A percentile compares a stretch with the other conserved stretches of the same genome.
phyloP scores from a whole-genome alignment of 345 rosid genomes.

The Eutrema japonicum region DNA sequence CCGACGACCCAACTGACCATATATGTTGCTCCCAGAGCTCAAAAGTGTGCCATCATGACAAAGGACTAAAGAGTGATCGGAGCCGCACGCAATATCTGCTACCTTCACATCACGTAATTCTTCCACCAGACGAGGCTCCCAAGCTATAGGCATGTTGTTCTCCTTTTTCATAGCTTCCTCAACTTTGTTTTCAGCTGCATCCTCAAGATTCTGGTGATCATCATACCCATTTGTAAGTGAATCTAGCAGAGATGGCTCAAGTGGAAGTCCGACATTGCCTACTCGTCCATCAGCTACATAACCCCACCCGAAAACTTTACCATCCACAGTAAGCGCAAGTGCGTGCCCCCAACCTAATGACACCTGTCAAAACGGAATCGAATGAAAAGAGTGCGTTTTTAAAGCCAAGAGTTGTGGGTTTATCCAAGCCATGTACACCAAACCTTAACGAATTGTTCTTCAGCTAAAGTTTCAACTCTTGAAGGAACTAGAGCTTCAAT shows the following conservation, averaged over 20 bases:
- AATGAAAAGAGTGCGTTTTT: background rate
- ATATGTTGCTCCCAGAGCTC: constrained; percentile 79
- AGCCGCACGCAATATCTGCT: constrained; percentile 74
- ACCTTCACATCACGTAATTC: constrained; percentile 57
- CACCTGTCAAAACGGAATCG: constrained; percentile 53
- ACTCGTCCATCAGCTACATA: constrained; percentile 88
- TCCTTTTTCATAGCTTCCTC: constrained; percentile 77
- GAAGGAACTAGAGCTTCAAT: constrained; percentile 63
- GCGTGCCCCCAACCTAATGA: constrained; percentile 97
- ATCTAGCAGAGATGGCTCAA: constrained; percentile 63
- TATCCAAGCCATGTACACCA: constrained; percentile 20
- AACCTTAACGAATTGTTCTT: constrained; percentile 78
- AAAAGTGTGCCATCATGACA: constrained; percentile 64
- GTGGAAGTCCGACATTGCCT: constrained; percentile 59
- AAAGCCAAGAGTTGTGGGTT: background rate
- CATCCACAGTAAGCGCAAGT: constrained; percentile 71
- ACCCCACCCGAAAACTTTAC: constrained; percentile 90
- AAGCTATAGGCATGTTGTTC: constrained; percentile 76
- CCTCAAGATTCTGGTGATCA: constrained; percentile 42
- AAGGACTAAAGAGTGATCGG: constrained; percentile 86
- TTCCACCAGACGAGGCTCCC: constrained; percentile 81
- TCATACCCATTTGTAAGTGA: constrained; percentile 35
- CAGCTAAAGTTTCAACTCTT: constrained; percentile 61
- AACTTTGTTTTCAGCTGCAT: constrained; percentile 66
- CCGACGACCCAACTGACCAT: constrained; percentile 82